Conservation (phyloP, 2,329 filamentous ascomycete genomes). For the Ophiocordyceps unilateralis region DNA sequence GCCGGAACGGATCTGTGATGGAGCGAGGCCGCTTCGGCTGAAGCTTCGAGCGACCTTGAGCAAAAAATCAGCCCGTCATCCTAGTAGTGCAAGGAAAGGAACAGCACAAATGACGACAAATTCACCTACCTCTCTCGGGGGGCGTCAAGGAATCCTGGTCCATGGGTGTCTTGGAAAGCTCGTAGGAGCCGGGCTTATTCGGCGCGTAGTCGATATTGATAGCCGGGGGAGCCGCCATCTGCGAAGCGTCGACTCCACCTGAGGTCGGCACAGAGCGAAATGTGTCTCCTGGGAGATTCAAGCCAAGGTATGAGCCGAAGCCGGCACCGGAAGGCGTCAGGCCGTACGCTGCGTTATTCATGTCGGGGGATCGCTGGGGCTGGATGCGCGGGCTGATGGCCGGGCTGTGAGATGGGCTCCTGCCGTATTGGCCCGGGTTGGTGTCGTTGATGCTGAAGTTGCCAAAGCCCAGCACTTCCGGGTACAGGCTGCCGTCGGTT, state of each 20-base stretch:
- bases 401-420: conserved; percentile 63
- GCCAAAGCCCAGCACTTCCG: conserved; percentile 61
- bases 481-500: conserved; percentile 55
- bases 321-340: conserved; percentile 21
- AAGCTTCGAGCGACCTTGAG: conserved; percentile 27
- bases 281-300: conserved; percentile 24
- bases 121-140: conserved; percentile 46
- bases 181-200: conserved; percentile 26
- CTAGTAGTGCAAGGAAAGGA: neutral
- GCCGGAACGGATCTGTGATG: conserved; percentile 43
- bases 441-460: conserved; percentile 67
- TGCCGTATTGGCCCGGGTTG: conserved; percentile 50
- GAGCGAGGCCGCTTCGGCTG: conserved; percentile 26
- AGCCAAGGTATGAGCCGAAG: conserved; percentile 21
- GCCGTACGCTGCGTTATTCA: conserved; percentile 28
- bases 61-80: neutral
- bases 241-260: conserved; percentile 42
- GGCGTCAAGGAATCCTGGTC: conserved; percentile 71
- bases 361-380: conserved; percentile 37
- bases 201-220: conserved; percentile 92
- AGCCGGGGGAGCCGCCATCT: conserved; percentile 72
- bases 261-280: conserved; percentile 34
- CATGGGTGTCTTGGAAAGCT: conserved; percentile 42
- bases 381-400: conserved; percentile 46
- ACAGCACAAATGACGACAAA: neutral